A percentile compares a stretch with the other conserved stretches of the same genome.
phyloP scores from a whole-genome alignment of 352 stramenopile genomes.

The Phytophthora melonis region DNA sequence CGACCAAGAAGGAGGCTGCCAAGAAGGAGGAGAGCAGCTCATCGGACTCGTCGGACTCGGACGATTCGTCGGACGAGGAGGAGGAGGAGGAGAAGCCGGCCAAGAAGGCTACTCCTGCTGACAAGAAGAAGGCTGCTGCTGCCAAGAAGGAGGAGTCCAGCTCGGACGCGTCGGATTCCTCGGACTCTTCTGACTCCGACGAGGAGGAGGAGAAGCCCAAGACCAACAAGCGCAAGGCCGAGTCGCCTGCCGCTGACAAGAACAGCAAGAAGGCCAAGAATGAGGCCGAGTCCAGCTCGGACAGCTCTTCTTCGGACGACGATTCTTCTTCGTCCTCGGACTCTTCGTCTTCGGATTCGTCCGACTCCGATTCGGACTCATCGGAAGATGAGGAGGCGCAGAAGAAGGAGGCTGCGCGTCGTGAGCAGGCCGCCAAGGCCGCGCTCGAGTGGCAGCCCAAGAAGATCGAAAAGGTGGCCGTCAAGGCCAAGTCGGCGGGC shows the following conservation, averaged over 20 bases:
- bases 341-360: conserved; percentile 57
- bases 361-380: conserved; percentile 61
- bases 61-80: conserved; percentile 63
- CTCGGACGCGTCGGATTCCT: conserved; percentile 30
- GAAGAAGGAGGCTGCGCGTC: conserved; percentile 83
- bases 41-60: conserved; percentile 53
- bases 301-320: conserved; percentile 56
- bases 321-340: conserved; percentile 35
- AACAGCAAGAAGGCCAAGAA: conserved; percentile 54
- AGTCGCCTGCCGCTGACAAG: conserved; percentile 36
- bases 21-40: conserved; percentile 61
- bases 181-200: conserved; percentile 47
- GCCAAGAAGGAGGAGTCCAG: conserved; percentile 23
- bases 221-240: conserved; percentile 68
- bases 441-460: conserved; percentile 93
- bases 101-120: conserved; percentile 31
- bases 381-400: conserved; percentile 67
- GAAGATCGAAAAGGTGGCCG: conserved; percentile 79
- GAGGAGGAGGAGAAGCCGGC: conserved; percentile 32
- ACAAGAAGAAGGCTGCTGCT: conserved; percentile 13
- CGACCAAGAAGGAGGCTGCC: conserved; percentile 14
- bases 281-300: conserved; percentile 47
- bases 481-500: conserved; percentile 84
- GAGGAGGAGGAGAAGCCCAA: conserved; percentile 47
- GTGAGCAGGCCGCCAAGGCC: conserved; percentile 84